Conservation (phyloP, 139 green algal genomes). For the Chlorella sp. region DNA sequence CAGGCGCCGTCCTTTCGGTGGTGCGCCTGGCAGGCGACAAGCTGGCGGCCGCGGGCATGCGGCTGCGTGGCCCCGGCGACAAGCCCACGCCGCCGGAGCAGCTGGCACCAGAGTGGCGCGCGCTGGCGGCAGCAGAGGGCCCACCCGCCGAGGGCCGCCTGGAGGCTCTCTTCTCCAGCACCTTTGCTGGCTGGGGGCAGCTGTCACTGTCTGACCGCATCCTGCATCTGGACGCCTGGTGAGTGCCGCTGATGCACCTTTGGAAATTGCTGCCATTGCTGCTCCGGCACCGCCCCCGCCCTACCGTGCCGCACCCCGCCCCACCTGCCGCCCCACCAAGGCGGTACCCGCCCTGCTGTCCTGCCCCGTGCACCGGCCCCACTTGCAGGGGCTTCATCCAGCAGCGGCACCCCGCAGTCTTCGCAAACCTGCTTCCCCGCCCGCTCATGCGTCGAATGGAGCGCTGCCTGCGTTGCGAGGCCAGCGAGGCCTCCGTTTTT, state of each 20-base stretch:
- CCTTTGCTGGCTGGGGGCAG: not conserved
- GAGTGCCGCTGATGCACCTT: no score
- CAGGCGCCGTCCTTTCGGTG: not conserved
- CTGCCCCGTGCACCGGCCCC: no score
- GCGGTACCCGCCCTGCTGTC: not conserved
- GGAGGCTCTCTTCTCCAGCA: not conserved
- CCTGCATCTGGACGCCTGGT: not conserved
- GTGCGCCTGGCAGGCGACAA: not conserved
- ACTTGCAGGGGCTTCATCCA: not conserved
- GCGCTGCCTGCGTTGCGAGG: not conserved
- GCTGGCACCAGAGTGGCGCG: not conserved
- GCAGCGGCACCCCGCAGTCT: not conserved
- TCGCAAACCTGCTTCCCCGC: not conserved
- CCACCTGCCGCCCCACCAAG: no score
- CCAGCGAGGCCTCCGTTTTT: not conserved
- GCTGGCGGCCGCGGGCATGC: not conserved
- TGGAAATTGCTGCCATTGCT: no score
- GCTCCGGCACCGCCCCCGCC: no score
- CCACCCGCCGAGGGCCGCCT: no score
- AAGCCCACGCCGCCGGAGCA: not conserved
- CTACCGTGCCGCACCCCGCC: no score
- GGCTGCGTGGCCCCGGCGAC: not conserved
- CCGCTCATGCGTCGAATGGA: not conserved
- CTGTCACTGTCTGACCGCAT: not conserved
- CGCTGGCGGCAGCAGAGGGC: not conserved